Evolutionary conservation across 2,329 filamentous ascomycete genomes (phyloP), one percentile per base, ranked within the genome.

Genomic region (Calonectria pauciramosa): DNA sequence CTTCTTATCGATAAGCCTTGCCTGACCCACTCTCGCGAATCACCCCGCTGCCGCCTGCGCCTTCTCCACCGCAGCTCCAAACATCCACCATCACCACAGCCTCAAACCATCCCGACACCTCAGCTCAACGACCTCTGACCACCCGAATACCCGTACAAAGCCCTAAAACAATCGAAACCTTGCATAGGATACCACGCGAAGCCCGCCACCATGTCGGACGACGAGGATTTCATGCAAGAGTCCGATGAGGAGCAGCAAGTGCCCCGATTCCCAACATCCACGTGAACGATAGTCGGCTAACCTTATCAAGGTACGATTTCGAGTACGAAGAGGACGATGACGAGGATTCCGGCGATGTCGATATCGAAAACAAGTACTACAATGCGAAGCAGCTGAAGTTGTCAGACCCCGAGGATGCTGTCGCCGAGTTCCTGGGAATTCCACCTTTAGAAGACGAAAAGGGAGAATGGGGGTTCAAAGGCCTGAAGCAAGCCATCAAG

Each of bases 291-390:
- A 52, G 34, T 16, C 52, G 26, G 71, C 78, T 83, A 69, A 82
- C 73, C 16, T 16, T 14, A 26, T 68, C 14, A 69, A 88, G 86
- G 92, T 98, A 98, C 84, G 97, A 99, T 86, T 99, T 99, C 84
- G 96, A 99, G 83, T 99, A 98, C 86, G 96, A 98, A 84, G 97
- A 93, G 73, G 95, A 96, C 78, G 95, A 98, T 71, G 96, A 97
- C 64, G 95, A 97, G 54, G 94, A 98, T 72, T 92, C 91, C 38
- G 96, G 93, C 72, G 95, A 98, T 84, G 94, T 98, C 81, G 96
- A 96, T 79, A 97, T 99, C 84, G 97, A 99, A 85, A 99, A 99
- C 89, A 98, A 98, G 87, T 99, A 99, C 89, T 99, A 99, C 90
- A 99, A 98, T 86, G 97, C 97, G 54, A 99, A 99, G 87, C 96